These are phyloP conservation scores for Acmispon strigosus DNA, from an alignment of 306 rosid species.

Conservation along the genomic window DNA sequence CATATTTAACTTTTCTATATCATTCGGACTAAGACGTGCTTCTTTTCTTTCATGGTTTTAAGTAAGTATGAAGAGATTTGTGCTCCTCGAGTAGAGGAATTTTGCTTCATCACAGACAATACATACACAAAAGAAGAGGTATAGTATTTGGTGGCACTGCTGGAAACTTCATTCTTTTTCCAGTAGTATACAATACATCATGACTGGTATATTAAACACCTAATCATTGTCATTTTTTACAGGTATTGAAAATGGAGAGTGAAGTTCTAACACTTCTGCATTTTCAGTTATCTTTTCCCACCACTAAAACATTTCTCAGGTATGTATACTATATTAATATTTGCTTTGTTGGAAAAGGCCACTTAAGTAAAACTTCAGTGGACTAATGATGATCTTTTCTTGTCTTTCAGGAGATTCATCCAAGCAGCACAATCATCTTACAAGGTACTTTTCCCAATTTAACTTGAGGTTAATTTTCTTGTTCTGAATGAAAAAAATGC, in stretches of 20 bases:
- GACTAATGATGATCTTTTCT: not conserved
- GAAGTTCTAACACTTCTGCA: slow-evolving; percentile 50
- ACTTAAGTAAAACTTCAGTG: not conserved
- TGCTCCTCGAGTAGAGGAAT: slow-evolving; percentile 82
- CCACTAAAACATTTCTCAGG: slow-evolving; percentile 87
- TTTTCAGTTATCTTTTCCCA: slow-evolving; percentile 68
- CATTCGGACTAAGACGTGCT: slow-evolving; percentile 16
- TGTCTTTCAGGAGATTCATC: slow-evolving; percentile 67
- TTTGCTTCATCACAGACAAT: slow-evolving; percentile 80
- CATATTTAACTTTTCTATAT: not conserved
- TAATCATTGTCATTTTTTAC: slow-evolving; percentile 16
- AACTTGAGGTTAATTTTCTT: not conserved
- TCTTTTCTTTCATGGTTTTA: slow-evolving; percentile 25
- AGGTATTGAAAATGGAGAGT: slow-evolving; percentile 76
- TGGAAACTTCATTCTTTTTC: not conserved
- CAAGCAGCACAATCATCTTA: slow-evolving; percentile 71
- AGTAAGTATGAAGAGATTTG: slow-evolving; percentile 84
- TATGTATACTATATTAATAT: slow-evolving; percentile 3
- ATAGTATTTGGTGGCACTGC: slow-evolving; percentile 8
- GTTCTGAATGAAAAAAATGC: not conserved
- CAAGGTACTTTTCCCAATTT: slow-evolving; percentile 41
- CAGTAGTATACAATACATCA: not conserved
- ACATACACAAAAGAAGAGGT: slow-evolving; percentile 78
- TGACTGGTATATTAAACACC: not conserved
- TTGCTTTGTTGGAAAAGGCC: not conserved